These are phyloP conservation scores for Ophiorrhiza pumila DNA, from an alignment of 257 asterid genomes.

Conservation along the genomic window DNA sequence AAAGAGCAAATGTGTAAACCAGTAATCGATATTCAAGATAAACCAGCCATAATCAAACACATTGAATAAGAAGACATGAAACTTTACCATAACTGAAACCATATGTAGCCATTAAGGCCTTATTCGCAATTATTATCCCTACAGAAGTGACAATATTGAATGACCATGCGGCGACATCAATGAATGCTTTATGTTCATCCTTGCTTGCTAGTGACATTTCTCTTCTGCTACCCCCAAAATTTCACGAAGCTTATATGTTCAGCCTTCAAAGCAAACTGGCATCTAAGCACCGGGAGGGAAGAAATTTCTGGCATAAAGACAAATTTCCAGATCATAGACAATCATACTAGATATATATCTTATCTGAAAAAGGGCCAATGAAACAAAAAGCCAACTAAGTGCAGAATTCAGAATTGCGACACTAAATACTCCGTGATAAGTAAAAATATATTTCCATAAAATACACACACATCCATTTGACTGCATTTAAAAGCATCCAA, in stretches of 20 bases:
- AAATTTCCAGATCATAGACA: not conserved
- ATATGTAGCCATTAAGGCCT: constrained; percentile 60
- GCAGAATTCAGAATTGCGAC: not conserved
- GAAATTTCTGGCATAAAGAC: not conserved
- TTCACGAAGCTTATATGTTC: not conserved
- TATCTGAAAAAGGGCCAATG: constrained; percentile 5
- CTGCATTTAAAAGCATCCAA: not conserved
- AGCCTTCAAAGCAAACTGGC: constrained; percentile 5
- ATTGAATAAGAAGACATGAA: not conserved
- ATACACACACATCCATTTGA: not conserved
- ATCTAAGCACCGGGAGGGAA: not conserved
- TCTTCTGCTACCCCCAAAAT: constrained; percentile 28
- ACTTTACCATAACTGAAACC: constrained; percentile 59
- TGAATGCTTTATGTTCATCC: constrained; percentile 44
- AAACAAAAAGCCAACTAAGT: not conserved
- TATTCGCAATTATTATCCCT: constrained; percentile 59
- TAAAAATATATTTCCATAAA: not conserved
- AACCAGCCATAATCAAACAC: not conserved
- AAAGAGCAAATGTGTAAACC: not conserved
- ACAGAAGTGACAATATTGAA: constrained; percentile 66
- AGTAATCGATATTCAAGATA: not conserved
- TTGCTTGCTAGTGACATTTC: constrained; percentile 43
- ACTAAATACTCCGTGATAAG: not conserved
- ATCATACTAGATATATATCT: too few species aligned
- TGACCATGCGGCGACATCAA: constrained; percentile 59